Evolutionary conservation across 148 eudicot species (phyloP).

Genomic region (Rhododendron simsii): DNA sequence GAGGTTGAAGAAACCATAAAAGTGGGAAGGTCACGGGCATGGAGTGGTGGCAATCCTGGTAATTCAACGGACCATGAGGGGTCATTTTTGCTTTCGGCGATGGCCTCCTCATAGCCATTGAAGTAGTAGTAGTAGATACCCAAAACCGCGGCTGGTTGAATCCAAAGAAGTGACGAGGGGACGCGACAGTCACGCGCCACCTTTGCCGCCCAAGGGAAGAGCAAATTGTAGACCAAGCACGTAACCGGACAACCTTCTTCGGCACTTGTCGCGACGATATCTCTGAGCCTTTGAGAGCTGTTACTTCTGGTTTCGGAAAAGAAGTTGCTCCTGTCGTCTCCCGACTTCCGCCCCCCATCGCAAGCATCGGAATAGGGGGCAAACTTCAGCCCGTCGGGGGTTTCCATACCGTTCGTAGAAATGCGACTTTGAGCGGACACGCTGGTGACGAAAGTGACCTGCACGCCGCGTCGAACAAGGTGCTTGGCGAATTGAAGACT

Average conservation of each 20-base stretch:
- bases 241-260: slow-evolving; percentile 27
- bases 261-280: slow-evolving; percentile 18
- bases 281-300: slow-evolving; percentile 12
- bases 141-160: slow-evolving; percentile 43
- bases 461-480: slow-evolving; percentile 24
- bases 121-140: slow-evolving; percentile 32
- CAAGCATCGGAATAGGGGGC: slow-evolving; percentile 43
- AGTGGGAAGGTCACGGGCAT: slow-evolving; percentile 34
- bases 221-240: slow-evolving; percentile 30
- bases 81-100: slow-evolving; percentile 16
- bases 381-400: slow-evolving; percentile 26
- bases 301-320: slow-evolving; percentile 12
- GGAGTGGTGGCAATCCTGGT: slow-evolving; percentile 19
- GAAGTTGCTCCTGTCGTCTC: slow-evolving; percentile 10
- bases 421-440: slow-evolving; percentile 31
- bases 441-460: slow-evolving; percentile 42
- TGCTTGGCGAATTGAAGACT: slow-evolving; percentile 40
- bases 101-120: slow-evolving; percentile 19
- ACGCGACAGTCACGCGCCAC: slow-evolving; percentile 31
- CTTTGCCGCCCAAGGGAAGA: slow-evolving; percentile 37
- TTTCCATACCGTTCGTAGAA: not conserved
- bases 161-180: slow-evolving; percentile 36
- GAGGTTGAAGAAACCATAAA: slow-evolving; percentile 26
- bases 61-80: slow-evolving; percentile 24
- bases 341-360: slow-evolving; percentile 30